phyloP scores from a whole-genome alignment of 129 eudicot genomes.

The Helianthus annuus region HanXRQr2.0-SUNRISE NC_035444.2:40225865-40226364 shows the following conservation, averaged over 20 bases:
- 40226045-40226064: conserved; percentile 44
- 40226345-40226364: too few species aligned
- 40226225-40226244: too few species aligned
- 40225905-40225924: conserved; percentile 35
- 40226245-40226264: too few species aligned
- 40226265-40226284: too few species aligned
- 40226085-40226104: neutral
- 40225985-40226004: conserved; percentile 31
- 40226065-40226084: neutral
- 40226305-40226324: too few species aligned
- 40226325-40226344: too few species aligned
- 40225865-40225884: conserved; percentile 22
- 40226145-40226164: too few species aligned
- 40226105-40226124: neutral
- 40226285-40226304: too few species aligned
- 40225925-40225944: conserved; percentile 25
- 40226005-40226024: conserved; percentile 38
- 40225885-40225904: conserved; percentile 30
- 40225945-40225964: conserved; percentile 29
- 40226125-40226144: neutral
- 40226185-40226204: too few species aligned
- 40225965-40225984: conserved; percentile 27
- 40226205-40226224: too few species aligned
- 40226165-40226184: too few species aligned
- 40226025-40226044: conserved; percentile 45